phyloP scores from a whole-genome alignment of 2,329 filamentous ascomycete genomes.

The Myotisia sp. region DNA sequence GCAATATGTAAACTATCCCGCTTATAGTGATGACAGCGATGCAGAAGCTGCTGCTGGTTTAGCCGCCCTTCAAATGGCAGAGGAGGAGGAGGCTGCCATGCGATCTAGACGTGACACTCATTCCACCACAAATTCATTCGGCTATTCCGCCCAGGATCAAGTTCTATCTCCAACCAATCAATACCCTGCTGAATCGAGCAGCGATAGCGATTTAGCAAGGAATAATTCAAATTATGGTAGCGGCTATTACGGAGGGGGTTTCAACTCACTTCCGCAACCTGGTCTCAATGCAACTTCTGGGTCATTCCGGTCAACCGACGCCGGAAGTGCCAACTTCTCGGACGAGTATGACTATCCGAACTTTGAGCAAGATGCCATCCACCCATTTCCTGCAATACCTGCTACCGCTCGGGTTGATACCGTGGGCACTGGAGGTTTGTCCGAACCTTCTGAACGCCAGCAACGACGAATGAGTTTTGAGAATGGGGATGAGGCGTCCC shows the following conservation, averaged over 20 bases:
- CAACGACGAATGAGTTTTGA: constrained; percentile 70
- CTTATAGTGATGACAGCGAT: constrained; percentile 63
- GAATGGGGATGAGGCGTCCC: constrained; percentile 67
- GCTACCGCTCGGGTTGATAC: constrained; percentile 65
- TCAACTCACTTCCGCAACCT: constrained; percentile 22
- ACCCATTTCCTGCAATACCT: constrained; percentile 43
- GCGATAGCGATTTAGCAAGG: constrained; percentile 61
- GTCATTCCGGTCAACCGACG: not conserved
- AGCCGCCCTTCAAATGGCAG: constrained; percentile 69
- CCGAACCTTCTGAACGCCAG: constrained; percentile 53
- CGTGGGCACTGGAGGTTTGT: constrained; percentile 75
- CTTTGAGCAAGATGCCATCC: constrained; percentile 38
- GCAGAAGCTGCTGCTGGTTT: constrained; percentile 74
- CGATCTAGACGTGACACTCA: constrained; percentile 46
- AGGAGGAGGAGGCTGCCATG: constrained; percentile 55
- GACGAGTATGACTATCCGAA: constrained; percentile 25
- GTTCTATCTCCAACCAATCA: constrained; percentile 9
- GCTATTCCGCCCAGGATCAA: constrained; percentile 27
- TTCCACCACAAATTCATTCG: constrained; percentile 34
- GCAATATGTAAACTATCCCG: constrained; percentile 33
- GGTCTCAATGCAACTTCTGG: constrained; percentile 5
- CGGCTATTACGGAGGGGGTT: constrained; percentile 59
- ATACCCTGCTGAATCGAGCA: constrained; percentile 29
- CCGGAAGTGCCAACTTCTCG: constrained; percentile 15
- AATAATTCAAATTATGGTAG: constrained; percentile 65